Percentiles rank a stretch among this genome's conserved stretches.
Conservation (phyloP, 2,329 filamentous ascomycete genomes). For the Scedosporium apiospermum region DNA sequence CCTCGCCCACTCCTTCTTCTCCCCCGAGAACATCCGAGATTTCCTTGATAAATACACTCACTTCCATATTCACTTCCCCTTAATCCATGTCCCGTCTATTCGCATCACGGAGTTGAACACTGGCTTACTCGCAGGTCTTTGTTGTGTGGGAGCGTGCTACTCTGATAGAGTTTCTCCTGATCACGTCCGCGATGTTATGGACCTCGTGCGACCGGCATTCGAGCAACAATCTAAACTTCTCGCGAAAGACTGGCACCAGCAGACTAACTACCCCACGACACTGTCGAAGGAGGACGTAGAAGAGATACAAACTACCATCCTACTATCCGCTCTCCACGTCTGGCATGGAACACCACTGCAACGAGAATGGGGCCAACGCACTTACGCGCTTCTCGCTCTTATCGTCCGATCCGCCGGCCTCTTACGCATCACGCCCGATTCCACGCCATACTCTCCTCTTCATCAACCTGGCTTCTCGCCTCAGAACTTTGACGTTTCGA, state of each 20-base stretch:
- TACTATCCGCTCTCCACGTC: constrained; percentile 52
- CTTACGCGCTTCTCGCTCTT: constrained; percentile 46
- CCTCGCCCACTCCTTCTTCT: constrained; percentile 42
- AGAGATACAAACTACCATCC: constrained; percentile 56
- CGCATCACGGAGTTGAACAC: constrained; percentile 56
- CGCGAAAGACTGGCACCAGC: constrained; percentile 15
- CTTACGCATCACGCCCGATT: constrained; percentile 39
- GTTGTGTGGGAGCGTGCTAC: constrained; percentile 67
- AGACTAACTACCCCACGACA: background rate
- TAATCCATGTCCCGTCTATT: constrained; percentile 64
- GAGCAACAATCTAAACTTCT: constrained; percentile 21
- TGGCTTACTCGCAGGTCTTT: constrained; percentile 59
- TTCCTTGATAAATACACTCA: constrained; percentile 64
- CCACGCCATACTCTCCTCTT: constrained; percentile 45
- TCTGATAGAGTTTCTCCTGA: constrained; percentile 50
- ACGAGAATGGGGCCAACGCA: constrained; percentile 50
- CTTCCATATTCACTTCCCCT: constrained; percentile 64
- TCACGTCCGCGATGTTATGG: constrained; percentile 60
- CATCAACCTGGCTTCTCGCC: constrained; percentile 46
- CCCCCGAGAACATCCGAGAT: constrained; percentile 58
- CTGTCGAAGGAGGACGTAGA: constrained; percentile 39
- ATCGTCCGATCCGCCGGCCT: constrained; percentile 49
- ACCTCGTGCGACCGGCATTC: constrained; percentile 49
- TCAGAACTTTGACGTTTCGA: constrained; percentile 34
- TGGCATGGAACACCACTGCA: constrained; percentile 64